These are phyloP conservation scores for Medakamo hakoo DNA, from an alignment of 139 green algal species.

Conservation along the genomic window DNA sequence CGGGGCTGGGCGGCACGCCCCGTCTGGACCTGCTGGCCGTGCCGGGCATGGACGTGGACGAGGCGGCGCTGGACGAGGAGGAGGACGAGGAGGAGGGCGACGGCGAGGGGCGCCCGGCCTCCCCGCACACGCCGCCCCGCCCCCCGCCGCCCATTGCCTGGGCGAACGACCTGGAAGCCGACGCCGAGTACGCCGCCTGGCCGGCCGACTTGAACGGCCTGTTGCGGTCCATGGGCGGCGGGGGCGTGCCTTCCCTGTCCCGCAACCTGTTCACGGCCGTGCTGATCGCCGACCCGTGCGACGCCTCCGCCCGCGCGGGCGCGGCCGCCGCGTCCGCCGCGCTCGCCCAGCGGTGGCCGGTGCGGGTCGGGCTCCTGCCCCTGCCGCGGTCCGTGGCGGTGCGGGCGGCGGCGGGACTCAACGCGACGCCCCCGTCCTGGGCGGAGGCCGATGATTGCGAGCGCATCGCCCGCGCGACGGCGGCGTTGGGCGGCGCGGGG, in stretches of 20 bases:
- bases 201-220: conserved; percentile 17
- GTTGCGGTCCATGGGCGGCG: conserved; percentile 38
- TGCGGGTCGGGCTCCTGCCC: conserved; percentile 29
- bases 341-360: conserved; percentile 16
- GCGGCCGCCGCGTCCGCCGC: conserved; percentile 10
- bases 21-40: conserved; percentile 18
- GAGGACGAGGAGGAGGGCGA: neutral
- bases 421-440: neutral
- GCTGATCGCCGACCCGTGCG: conserved; percentile 37
- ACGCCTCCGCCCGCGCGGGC: conserved; percentile 10
- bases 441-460: neutral
- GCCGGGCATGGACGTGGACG: neutral
- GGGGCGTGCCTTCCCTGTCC: conserved; percentile 25
- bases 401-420: no score
- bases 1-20: conserved; percentile 2
- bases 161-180: conserved; percentile 74
- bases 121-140: neutral
- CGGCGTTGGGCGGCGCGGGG: neutral
- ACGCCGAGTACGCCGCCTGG: conserved; percentile 29
- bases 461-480: neutral
- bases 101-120: neutral
- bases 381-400: conserved; percentile 2
- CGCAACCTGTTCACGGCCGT: conserved; percentile 60
- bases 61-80: conserved; percentile 1
- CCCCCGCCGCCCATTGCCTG: conserved; percentile 15